phyloP scores from a whole-genome alignment of 164 flowering plant genomes.

The grape (Vitis vinifera) region DNA sequence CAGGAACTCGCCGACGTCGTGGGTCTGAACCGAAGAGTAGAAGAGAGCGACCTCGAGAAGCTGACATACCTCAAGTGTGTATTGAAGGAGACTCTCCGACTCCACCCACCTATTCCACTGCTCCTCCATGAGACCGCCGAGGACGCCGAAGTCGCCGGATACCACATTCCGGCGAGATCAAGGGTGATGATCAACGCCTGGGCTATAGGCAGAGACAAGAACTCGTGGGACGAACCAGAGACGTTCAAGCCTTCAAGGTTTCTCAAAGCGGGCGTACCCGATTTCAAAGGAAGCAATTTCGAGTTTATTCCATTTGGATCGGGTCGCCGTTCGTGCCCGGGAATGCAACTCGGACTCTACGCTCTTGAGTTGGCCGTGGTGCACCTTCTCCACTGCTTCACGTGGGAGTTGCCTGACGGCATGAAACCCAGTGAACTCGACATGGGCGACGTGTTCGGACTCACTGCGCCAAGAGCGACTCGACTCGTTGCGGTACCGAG shows the following conservation, averaged over 20 bases:
- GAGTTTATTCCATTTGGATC: constrained; percentile 91
- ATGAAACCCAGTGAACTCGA: constrained; percentile 78
- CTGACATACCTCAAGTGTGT: constrained; percentile 52
- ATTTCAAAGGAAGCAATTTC: constrained; percentile 67
- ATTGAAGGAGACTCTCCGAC: constrained; percentile 68
- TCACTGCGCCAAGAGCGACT: constrained; percentile 67
- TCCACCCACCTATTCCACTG: constrained; percentile 89
- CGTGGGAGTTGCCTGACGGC: constrained; percentile 80
- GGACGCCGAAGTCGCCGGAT: constrained; percentile 63
- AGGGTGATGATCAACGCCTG: constrained; percentile 70
- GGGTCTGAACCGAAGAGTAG: constrained; percentile 52
- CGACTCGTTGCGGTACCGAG: constrained; percentile 67
- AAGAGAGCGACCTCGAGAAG: constrained; percentile 71
- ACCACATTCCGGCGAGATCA: constrained; percentile 55
- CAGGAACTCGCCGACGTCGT: constrained; percentile 63
- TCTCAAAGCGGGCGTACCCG: constrained; percentile 41
- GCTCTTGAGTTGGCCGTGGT: constrained; percentile 67
- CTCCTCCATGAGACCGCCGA: constrained; percentile 80
- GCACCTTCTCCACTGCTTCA: constrained; percentile 63
- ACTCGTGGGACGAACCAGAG: constrained; percentile 68
- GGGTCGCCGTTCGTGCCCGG: constrained; percentile 87
- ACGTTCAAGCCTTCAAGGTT: constrained; percentile 58
- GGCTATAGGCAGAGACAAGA: constrained; percentile 65
- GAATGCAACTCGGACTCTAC: constrained; percentile 79
- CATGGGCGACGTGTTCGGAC: constrained; percentile 76